Percentiles rank a stretch among this genome's conserved stretches.
Evolutionary conservation across 140 eudicot species (phyloP).

Genomic region (Senecio squalidus): DNA sequence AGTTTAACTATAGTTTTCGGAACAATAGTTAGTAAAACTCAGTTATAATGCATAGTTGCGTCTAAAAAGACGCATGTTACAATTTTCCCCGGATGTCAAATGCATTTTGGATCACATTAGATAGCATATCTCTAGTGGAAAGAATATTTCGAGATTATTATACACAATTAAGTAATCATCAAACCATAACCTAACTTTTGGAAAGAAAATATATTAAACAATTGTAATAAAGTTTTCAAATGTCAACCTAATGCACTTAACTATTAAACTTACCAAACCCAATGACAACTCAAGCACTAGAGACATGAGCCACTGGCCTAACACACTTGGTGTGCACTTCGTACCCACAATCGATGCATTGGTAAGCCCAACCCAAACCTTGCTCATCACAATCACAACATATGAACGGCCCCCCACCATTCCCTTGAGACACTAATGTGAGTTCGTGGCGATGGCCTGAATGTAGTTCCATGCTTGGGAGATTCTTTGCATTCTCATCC

Average conservation of each 20-base stretch:
- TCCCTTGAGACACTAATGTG: conserved; percentile 64
- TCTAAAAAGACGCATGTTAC: too few species aligned
- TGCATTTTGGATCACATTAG: background rate
- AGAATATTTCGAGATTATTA: conserved; percentile 12
- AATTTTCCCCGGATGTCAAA: background rate
- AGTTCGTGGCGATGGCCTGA: conserved; percentile 70
- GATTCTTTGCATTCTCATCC: conserved; percentile 65
- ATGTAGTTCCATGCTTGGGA: conserved; percentile 51
- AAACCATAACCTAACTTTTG: conserved; percentile 13
- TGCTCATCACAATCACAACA: conserved; percentile 90
- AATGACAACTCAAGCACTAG: conserved; percentile 5
- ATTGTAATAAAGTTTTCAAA: background rate
- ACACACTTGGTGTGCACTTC: conserved; percentile 92
- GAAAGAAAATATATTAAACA: background rate
- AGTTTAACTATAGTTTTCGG: too few species aligned
- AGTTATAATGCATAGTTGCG: too few species aligned
- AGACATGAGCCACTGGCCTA: conserved; percentile 29
- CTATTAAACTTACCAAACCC: conserved; percentile 1
- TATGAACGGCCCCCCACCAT: conserved; percentile 78
- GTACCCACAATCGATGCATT: conserved; percentile 75
- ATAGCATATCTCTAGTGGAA: too few species aligned
- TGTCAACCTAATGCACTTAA: background rate
- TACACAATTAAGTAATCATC: conserved; percentile 24
- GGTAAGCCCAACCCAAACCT: conserved; percentile 88
- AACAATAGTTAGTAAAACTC: too few species aligned